Evolutionary conservation across 768 basidiomycete genomes (phyloP), one percentile per base, ranked within the genome.

Genomic region (Guyanaporus albipodus): DNA sequence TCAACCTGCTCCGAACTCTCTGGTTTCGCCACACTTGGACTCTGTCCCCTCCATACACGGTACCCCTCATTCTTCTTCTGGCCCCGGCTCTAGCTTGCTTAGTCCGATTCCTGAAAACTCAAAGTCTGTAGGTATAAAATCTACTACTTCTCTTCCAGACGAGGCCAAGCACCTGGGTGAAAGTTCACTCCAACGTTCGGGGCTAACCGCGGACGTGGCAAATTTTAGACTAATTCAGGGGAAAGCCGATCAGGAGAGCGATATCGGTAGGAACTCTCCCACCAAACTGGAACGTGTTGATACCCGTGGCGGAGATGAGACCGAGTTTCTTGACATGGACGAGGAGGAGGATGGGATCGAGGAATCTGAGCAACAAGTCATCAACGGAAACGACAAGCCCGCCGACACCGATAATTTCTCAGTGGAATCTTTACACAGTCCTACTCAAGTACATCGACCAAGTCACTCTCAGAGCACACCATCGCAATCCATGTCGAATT

Each of bases 131-230:
- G 77, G 78, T n/a, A 77, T 83, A 44, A 83, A 83, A 41, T 88
- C 85, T 8, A 75, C 77, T 19, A 77, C 84, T 40, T 79, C 83
- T 27, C 72, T 89, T 29, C 85, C 88, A 1, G 86, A 89, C 44
- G 89, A 91, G 62, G 83, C 87, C 14, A 79, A 73, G 52, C 80
- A 75, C 55, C 81, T 86, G 76, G 67, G 67, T 29, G 85, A 87
- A 46, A 83, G 80, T 5, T 82, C 86, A 3, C 59, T 69, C 8
- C 67, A 77, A 22, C 84, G 79, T 57, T 80, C 84, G 6, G 49
- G 51, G 8, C 48, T 50, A 23, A 36, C 28, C 38, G 9, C 36
- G 19, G n/a, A 27, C n/a, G 29, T 21, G 5, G 27, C 49, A 18
- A 33, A 17, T 10, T 38, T 40, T 10, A 48, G 41, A 29, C 12